Evolutionary conservation across 352 stramenopile genomes (phyloP), one percentile per base, ranked within the genome.

Genomic region (Phytophthora ramorum): DNA sequence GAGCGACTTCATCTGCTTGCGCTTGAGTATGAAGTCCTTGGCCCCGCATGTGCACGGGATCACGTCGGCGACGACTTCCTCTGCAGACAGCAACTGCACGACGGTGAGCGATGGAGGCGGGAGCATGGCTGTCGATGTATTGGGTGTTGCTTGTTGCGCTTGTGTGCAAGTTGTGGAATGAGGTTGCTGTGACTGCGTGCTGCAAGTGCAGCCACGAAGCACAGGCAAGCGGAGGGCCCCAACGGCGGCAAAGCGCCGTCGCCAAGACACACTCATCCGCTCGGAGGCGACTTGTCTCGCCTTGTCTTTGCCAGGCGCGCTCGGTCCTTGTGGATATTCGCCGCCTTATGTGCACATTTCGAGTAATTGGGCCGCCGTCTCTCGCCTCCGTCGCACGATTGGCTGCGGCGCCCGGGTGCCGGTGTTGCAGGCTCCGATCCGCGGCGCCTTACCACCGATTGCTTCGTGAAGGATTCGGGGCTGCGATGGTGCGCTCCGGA

Each of bases 11-110:
- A 54, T 58, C 34, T 65, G 63, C 34, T 66, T 72, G 40, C 56
- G 63, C 28, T 64, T 48, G 16, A 66, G 63, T 19, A 68, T 43
- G 45, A 67, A 83, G 34, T 74, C 64, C 37, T 76, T 73, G 30
- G 75, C 75, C 17, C 75, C 75, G 43, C 71, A 83, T 7, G 63
- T 79, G 61, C 75, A 83, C 28, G 45, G 58, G n/a, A 60, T n/a
- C 6, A 26, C 12, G 1, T 38, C 32, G 17, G 50, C 51, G 6
- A 34, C 26, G 30, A 57, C 26, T 28, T 62, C 50, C 28, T 57
- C 41, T 14, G 50, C 32, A 8, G 44, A 34, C 7, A 58, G 49
- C 44, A 72, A 58, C 58, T 69, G 65, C 32, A 73, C 47, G 40
- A 73, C 45, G 3, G 59, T 54, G 38, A 73, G 61, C 26, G 58